Percentiles rank a stretch among this genome's conserved stretches.
Conservation (phyloP, 495 filamentous ascomycete species). For the Neurospora pannonica region DNA sequence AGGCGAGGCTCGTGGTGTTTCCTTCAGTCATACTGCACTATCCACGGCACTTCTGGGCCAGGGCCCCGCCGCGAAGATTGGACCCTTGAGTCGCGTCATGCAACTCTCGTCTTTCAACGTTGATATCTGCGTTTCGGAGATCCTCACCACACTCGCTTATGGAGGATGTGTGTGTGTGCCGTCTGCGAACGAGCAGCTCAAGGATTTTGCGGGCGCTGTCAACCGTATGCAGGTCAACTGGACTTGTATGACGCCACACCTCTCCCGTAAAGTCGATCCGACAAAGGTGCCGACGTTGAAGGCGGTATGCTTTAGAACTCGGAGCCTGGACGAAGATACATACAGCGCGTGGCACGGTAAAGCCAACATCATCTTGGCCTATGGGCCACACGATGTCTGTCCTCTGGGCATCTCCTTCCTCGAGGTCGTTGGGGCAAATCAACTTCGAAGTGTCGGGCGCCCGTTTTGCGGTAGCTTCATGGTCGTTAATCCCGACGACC, state of each 20-base stretch:
- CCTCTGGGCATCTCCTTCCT: constrained; percentile 37
- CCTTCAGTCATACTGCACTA: constrained; percentile 37
- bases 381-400: constrained; percentile 35
- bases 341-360: constrained; percentile 33
- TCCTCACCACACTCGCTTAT: constrained; percentile 52
- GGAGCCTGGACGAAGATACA: constrained; percentile 32
- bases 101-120: constrained; percentile 64
- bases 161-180: constrained; percentile 44
- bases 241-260: constrained; percentile 37
- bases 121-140: constrained; percentile 57
- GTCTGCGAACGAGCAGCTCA: constrained; percentile 28
- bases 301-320: constrained; percentile 36
- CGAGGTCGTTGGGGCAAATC: constrained; percentile 26
- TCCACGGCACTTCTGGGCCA: constrained; percentile 38
- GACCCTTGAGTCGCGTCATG: constrained; percentile 44
- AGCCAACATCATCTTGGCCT: constrained; percentile 35
- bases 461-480: constrained; percentile 36
- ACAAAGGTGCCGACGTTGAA: constrained; percentile 26
- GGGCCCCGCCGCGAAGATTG: constrained; percentile 38
- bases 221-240: constrained; percentile 39
- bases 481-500: constrained; percentile 41
- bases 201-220: constrained; percentile 28
- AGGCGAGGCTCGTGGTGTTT: constrained; percentile 26
- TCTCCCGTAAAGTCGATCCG: constrained; percentile 35
- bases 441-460: constrained; percentile 30